These are phyloP conservation scores for Chlorokybus atmophyticus DNA, from an alignment of 139 green algal genomes.

Conservation along the genomic window DNA sequence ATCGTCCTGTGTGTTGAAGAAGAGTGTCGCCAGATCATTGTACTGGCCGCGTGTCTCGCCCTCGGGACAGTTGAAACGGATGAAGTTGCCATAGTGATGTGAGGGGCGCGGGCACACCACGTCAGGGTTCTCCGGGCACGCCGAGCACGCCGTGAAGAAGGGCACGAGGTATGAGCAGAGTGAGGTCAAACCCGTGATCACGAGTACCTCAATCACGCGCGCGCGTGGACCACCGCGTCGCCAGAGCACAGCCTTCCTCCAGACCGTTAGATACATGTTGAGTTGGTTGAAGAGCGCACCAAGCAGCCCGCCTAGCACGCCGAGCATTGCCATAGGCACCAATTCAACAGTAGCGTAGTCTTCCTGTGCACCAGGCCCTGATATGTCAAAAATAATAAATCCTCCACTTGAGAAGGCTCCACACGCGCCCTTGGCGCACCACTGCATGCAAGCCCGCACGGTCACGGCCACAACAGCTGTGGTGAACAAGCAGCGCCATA, in stretches of 20 bases:
- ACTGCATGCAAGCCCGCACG: constrained; percentile 42
- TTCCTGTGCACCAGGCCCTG: constrained; percentile 31
- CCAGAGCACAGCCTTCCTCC: constrained; percentile 24
- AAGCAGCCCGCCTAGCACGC: constrained; percentile 57
- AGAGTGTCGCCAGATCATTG: constrained; percentile 67
- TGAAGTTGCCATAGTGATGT: constrained; percentile 52
- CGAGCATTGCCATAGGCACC: constrained; percentile 58
- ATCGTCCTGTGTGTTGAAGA: constrained; percentile 77
- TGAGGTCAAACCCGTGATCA: constrained; percentile 21
- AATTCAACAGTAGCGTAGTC: constrained; percentile 55
- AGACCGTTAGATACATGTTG: constrained; percentile 38
- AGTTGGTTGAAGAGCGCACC: constrained; percentile 51
- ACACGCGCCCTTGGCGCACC: constrained; percentile 38
- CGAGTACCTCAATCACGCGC: constrained; percentile 26
- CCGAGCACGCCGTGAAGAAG: constrained; percentile 12
- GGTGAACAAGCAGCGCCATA: constrained; percentile 71
- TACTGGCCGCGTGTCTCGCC: constrained; percentile 37
- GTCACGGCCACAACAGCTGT: constrained; percentile 42
- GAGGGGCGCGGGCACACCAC: constrained; percentile 44
- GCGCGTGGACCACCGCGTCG: too few relatives aligned
- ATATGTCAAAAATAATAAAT: constrained; percentile 64
- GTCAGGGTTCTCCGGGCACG: constrained; percentile 33
- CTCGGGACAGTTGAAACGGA: constrained; percentile 29
- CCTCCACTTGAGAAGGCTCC: constrained; percentile 56
- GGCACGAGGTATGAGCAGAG: constrained; percentile 24